Evolutionary conservation across 352 stramenopile genomes (phyloP), one percentile per base, ranked within the genome.

Genomic region (Globisporangium paroecandrum): DNA sequence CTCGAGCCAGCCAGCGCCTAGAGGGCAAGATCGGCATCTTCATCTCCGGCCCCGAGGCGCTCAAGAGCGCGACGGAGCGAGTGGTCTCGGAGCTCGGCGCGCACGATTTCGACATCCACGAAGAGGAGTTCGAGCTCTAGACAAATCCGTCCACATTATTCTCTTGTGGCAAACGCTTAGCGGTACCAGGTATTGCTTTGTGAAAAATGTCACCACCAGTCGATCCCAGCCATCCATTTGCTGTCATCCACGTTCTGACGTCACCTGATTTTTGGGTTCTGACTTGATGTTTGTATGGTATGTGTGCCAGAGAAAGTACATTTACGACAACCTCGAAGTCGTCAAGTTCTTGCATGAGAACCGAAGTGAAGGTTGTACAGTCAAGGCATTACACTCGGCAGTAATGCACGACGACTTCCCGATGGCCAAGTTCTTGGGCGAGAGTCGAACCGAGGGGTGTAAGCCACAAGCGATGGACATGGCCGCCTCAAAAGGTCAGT

Each of bases 1-100:
- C n/a, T n/a, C n/a, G 34, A 41, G 34, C 89, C 80, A 65, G 88
- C 75, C 24, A 86, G 82, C 61, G 89, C 59, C 58, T 57, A 5
- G 22, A 57, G 15, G 51, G 34, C 51, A 57, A 57, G 51, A 76
- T 43, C 6, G 82, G 80, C 10, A 70, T 54, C 10, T 53, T 62
- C 32, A 32, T 62, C 20, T 62, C 57, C 10, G 57, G 57, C 1
- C 57, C 57, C 9, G 32, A 49, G 22, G 57, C 32, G 57, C 57
- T 62, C 29, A 47, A 49, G 20, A 49, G 29, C 56, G 57, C 57
- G 22, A 62, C 57, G 3, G 57, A 62, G 38, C 15, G 20, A 29
- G 57, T 32, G 20, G n/a, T 62, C 18, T 32, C 25, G 53, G 13
- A 27, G 2, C 53, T 58, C 13, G 53, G 53, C 2, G 12, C 53